A percentile compares a stretch with the other conserved stretches of the same genome.
These are phyloP conservation scores for Chamaecrista fasciculata DNA, from an alignment of 306 rosid genomes.

Conservation along the genomic window DNA sequence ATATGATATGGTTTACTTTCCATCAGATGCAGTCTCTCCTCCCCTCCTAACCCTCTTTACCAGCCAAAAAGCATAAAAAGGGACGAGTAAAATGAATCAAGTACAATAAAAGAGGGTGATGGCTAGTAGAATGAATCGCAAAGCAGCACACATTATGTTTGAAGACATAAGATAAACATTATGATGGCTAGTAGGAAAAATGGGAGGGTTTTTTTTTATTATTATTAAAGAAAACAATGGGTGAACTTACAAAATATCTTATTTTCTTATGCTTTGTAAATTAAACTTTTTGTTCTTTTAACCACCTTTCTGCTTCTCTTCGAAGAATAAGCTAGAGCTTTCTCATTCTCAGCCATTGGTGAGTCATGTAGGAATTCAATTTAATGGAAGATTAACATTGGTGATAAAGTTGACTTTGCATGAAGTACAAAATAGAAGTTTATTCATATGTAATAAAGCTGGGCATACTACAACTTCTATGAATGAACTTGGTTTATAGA, in stretches of 20 bases:
- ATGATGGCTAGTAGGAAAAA: not conserved
- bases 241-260: too few relatives aligned
- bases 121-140: too few relatives aligned
- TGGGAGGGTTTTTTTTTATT: too few relatives aligned
- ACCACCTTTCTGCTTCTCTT: not conserved
- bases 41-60: not conserved
- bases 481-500: not conserved
- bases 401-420: not conserved
- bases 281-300: not conserved
- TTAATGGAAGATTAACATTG: not conserved
- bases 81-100: not conserved
- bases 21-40: conserved; percentile 10
- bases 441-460: not conserved
- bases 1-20: conserved; percentile 34
- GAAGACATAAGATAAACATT: not conserved
- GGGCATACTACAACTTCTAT: not conserved
- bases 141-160: not conserved
- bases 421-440: not conserved
- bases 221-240: too few relatives aligned
- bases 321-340: not conserved
- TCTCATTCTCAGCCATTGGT: conserved; percentile 7
- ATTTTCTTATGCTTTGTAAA: not conserved
- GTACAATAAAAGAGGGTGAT: too few relatives aligned
- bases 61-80: not conserved
- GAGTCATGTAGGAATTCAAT: not conserved